Base-by-base conservation (phyloP, 176 grass and related monocot species). In the Alloteropsis semialata region DNA sequence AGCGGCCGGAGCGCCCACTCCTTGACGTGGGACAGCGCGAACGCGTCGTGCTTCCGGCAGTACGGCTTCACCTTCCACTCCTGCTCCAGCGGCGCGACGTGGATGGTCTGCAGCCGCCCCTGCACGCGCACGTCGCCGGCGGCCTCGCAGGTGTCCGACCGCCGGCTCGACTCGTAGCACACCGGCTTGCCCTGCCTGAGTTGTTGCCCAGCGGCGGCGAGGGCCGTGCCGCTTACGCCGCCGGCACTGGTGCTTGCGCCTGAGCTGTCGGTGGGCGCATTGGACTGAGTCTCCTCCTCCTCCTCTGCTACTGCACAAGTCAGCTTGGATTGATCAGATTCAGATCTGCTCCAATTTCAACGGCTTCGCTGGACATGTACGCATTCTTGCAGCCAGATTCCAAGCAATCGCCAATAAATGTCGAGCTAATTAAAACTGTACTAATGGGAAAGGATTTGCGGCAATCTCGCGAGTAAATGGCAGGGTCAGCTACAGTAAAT, bases 101-200 rank as follows among this genome's bases (percentile, higher is more conserved):
- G 60, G 64, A 94, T 59, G 34, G 86, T 87, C 67, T 83, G 86
- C 3, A 34, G 32, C 9, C 69, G 80, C 1, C 86, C 89, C 55
- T 55, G 43, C 63, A 94, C 83, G 37, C 92, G 84, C 11, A 91
- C 76, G 55, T 94, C 89, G 48, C 92, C 88, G 56, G 73, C 24
- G 33, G 89, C 89, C 72, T 91, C 86, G 79, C 92, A 94, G 24
- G 86, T 90, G 80, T 91, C 70, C 1, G 92, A 94, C n/a, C 88
- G 86, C 32, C 84, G 84, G 86, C 89, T 91, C 57, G 92, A 78
- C 67, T 81, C 82, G 56, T 76, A 89, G 80, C 92, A 94, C 77
- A 89, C 81, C 65, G 70, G 70, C 39, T 72, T 85, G 54, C 34
- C 39, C 27, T 5, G 15, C 19, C 44, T 44, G 42, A 22, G 19